Evolutionary conservation across 2,329 filamentous ascomycete species (phyloP), one percentile per base, ranked within the genome.

Genomic region (Cladophialophora bantiana): DNA sequence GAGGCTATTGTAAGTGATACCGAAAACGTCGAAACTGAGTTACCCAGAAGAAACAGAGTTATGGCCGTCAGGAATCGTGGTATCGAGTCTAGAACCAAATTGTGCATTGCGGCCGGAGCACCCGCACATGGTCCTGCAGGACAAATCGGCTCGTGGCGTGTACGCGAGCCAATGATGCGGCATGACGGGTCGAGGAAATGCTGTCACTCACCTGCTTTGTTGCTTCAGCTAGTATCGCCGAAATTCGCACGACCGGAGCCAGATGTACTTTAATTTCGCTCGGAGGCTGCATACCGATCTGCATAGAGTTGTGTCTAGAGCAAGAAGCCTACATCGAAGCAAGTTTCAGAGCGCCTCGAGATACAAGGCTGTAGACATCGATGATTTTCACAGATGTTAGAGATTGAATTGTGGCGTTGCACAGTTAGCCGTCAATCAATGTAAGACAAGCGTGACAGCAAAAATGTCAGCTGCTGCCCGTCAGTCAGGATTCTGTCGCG

Each of bases 71-170:
- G 61, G 61, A 20, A 50, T 58, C 42, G n/a, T 55, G 26, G 66
- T 52, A 52, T 54, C 36, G 50, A 42, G 42, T 65, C 66, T 68
- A 65, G 66, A 68, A 68, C 62, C 60, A 50, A 50, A 64, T 18
- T 42, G 34, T 45, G 15, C 20, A 42, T 38, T 60, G 59, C 59
- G 54, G 48, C 64, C 53, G 59, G 38, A 15, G 40, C 45, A 32
- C 52, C 38, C 36, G 26, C 48, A 40, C 50, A 31, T 48, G 32
- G 35, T 36, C 35, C 53, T 58, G 56, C 31, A 57, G 36, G 32
- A 53, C 34, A 54, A 34, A 58, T 20, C 7, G 18, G 32, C 34
- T 52, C 48, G 34, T 52, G 59, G 59, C 59, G 15, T 40, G 34
- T 48, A 52, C 38, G 32, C 34, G 59, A 54, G 45, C 58, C 58